These are phyloP conservation scores for Opeltia flavorubescens DNA, from an alignment of 495 filamentous ascomycete genomes.

Conservation along the genomic window DNA sequence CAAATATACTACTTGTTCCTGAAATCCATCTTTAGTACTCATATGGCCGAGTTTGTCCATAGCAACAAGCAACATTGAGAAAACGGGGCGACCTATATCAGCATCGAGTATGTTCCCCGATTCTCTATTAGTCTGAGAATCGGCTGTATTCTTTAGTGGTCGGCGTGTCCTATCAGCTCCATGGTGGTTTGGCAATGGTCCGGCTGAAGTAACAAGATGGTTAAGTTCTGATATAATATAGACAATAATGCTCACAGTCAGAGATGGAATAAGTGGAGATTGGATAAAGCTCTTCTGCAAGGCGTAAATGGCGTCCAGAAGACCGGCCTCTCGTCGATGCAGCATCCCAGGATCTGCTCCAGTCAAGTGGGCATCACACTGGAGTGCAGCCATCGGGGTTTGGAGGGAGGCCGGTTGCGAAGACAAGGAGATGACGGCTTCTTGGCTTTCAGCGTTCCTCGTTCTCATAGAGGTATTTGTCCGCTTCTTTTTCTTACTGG, in stretches of 20 bases:
- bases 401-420: not conserved
- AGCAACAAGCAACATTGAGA: too few species aligned
- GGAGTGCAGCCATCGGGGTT: not conserved
- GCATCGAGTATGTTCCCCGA: too few species aligned
- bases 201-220: too few species aligned
- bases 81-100: too few species aligned
- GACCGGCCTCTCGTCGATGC: not conserved
- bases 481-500: not conserved
- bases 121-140: too few species aligned
- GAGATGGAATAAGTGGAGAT: not conserved
- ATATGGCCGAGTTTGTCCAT: too few species aligned
- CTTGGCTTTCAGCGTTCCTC: not conserved
- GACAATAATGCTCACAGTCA: not conserved
- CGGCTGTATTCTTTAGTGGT: too few species aligned
- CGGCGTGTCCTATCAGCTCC: too few species aligned
- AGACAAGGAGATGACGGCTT: not conserved
- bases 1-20: too few species aligned
- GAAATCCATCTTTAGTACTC: too few species aligned
- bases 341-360: not conserved
- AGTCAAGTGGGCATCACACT: not conserved
- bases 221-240: not conserved
- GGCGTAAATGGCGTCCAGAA: not conserved
- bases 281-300: not conserved
- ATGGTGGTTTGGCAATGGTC: too few species aligned
- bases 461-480: not conserved